Evolutionary conservation across 768 basidiomycete species (phyloP).

Genomic region (Lyophyllum shimeji): DNA sequence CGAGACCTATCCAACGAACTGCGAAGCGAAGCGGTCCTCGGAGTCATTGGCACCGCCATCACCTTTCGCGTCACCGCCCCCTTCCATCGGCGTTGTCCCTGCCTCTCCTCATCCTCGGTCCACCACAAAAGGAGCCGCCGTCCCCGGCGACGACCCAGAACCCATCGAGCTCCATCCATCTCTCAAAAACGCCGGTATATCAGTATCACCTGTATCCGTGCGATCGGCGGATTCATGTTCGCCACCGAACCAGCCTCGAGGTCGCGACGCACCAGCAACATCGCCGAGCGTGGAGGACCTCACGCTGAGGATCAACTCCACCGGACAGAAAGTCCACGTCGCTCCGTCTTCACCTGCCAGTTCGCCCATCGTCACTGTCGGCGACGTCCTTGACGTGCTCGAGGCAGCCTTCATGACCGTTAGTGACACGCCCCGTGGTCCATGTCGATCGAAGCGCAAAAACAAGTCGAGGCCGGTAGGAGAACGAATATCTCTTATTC

Average conservation of each 20-base stretch:
- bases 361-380: conserved; percentile 3
- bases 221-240: neutral
- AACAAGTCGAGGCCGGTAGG: neutral
- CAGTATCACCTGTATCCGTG: neutral
- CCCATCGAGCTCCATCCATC: neutral
- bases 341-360: neutral
- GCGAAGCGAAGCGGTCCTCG: neutral
- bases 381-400: conserved; percentile 1
- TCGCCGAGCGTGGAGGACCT: conserved; percentile 2
- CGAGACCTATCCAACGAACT: neutral
- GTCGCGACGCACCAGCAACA: conserved; percentile 1
- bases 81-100: too few species aligned
- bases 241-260: neutral
- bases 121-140: neutral
- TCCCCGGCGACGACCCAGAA: neutral
- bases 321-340: neutral
- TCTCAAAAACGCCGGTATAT: neutral
- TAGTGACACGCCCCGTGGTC: neutral
- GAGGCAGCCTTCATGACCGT: neutral
- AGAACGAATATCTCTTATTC: neutral
- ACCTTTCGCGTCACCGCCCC: neutral
- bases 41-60: neutral
- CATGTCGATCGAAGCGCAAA: neutral
- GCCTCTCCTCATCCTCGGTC: neutral
- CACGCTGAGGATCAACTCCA: neutral